phyloP scores from a whole-genome alignment of 2,329 filamentous ascomycete species.

The Lasiodiplodia sp. region DNA sequence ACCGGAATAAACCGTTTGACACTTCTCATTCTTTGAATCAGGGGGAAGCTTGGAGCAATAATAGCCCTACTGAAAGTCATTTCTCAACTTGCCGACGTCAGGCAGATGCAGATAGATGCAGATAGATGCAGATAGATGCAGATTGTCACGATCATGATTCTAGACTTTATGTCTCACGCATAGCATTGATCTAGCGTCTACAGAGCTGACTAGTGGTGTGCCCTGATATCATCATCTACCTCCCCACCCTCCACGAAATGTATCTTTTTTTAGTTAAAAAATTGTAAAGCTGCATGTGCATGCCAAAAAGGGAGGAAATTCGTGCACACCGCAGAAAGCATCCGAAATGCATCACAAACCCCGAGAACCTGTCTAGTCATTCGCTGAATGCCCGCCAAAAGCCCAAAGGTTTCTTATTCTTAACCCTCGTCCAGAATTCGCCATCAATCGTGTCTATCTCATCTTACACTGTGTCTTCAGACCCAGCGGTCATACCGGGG shows the following conservation, averaged over 20 bases:
- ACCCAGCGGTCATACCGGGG: slow-evolving; percentile 20
- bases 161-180: slow-evolving; percentile 7
- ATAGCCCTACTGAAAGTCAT: neutral
- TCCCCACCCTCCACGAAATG: slow-evolving; percentile 3
- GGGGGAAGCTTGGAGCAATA: neutral
- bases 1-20: slow-evolving; percentile 1
- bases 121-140: no score
- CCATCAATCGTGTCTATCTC: slow-evolving; percentile 15
- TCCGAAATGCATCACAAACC: slow-evolving; percentile 28
- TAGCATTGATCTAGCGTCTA: slow-evolving; percentile 27
- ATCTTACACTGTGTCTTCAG: slow-evolving; percentile 14
- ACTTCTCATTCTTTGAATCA: neutral
- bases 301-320: slow-evolving; percentile 24
- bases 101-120: no score
- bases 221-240: slow-evolving; percentile 20
- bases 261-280: slow-evolving; percentile 29
- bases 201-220: slow-evolving; percentile 14
- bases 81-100: neutral
- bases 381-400: slow-evolving; percentile 24
- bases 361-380: slow-evolving; percentile 22
- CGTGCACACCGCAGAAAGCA: slow-evolving; percentile 22
- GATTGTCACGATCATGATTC: neutral
- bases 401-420: slow-evolving; percentile 25
- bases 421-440: slow-evolving; percentile 23
- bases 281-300: slow-evolving; percentile 24